Conservation (phyloP, 352 stramenopile species). For the Aphanomyces euteiches region DNA sequence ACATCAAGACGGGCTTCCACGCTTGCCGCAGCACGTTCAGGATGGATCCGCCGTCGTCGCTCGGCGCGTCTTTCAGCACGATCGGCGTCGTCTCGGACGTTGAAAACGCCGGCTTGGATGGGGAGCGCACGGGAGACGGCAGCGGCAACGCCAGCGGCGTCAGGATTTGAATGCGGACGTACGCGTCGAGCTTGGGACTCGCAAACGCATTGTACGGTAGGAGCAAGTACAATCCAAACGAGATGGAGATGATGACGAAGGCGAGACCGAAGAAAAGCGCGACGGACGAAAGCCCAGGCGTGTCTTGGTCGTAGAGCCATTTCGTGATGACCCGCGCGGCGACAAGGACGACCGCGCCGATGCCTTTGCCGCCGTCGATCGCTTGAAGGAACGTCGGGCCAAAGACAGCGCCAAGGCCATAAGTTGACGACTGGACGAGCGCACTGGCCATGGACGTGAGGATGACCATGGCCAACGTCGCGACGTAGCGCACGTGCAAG, state of each 20-base stretch:
- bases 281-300: constrained; percentile 46
- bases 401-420: constrained; percentile 74
- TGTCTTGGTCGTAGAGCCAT: constrained; percentile 37
- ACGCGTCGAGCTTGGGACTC: constrained; percentile 59
- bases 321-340: constrained; percentile 58
- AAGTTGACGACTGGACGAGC: constrained; percentile 66
- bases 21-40: constrained; percentile 55
- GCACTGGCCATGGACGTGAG: constrained; percentile 62
- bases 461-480: constrained; percentile 61
- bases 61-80: neutral
- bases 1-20: constrained; percentile 71
- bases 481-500: constrained; percentile 43
- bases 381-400: constrained; percentile 71
- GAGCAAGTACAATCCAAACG: constrained; percentile 28
- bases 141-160: constrained; percentile 48
- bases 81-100: constrained; percentile 22
- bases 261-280: constrained; percentile 63
- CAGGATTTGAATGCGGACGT: constrained; percentile 60
- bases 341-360: constrained; percentile 69
- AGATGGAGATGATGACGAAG: constrained; percentile 30
- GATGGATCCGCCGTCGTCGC: constrained; percentile 33
- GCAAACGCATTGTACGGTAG: constrained; percentile 57
- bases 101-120: constrained; percentile 16
- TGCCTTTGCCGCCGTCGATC: constrained; percentile 74
- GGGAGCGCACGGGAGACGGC: constrained; percentile 47